Evolutionary conservation across 192 early-diverging fungal species (phyloP).

Genomic region (Helicostylum pulchrum): DNA sequence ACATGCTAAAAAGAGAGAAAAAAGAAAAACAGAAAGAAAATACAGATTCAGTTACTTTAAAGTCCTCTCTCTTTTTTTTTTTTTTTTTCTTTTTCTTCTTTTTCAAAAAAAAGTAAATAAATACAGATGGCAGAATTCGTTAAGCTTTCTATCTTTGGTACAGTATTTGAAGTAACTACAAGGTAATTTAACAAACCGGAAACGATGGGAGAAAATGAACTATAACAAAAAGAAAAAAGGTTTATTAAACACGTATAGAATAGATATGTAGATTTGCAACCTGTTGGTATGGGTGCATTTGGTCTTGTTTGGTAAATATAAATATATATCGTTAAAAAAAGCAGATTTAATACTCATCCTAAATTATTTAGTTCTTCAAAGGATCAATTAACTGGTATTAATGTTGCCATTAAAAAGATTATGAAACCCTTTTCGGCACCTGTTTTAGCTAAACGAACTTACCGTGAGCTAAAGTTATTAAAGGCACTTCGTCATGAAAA

Average conservation of each 20-base stretch:
- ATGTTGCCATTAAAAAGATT: slow-evolving; percentile 96
- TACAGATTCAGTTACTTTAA: too few relatives aligned
- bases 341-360: background rate
- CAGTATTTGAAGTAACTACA: slow-evolving; percentile 80
- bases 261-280: slow-evolving; percentile 89
- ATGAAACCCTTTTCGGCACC: slow-evolving; percentile 91
- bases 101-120: background rate
- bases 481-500: slow-evolving; percentile 95
- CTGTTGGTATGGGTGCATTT: slow-evolving; percentile 97
- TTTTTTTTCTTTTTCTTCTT: background rate
- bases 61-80: background rate
- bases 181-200: slow-evolving; percentile 31
- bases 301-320: slow-evolving; percentile 87
- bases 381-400: slow-evolving; percentile 77
- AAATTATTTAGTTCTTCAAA: slow-evolving; percentile 69
- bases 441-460: slow-evolving; percentile 91
- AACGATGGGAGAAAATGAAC: too few relatives aligned
- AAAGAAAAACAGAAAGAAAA: background rate
- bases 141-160: slow-evolving; percentile 78
- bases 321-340: slow-evolving; percentile 1
- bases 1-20: background rate
- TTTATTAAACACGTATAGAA: background rate
- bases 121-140: slow-evolving; percentile 64
- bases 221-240: background rate
- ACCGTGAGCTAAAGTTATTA: slow-evolving; percentile 92